Evolutionary conservation across 2,329 filamentous ascomycete species (phyloP).

Genomic region (Nemania sp.): DNA sequence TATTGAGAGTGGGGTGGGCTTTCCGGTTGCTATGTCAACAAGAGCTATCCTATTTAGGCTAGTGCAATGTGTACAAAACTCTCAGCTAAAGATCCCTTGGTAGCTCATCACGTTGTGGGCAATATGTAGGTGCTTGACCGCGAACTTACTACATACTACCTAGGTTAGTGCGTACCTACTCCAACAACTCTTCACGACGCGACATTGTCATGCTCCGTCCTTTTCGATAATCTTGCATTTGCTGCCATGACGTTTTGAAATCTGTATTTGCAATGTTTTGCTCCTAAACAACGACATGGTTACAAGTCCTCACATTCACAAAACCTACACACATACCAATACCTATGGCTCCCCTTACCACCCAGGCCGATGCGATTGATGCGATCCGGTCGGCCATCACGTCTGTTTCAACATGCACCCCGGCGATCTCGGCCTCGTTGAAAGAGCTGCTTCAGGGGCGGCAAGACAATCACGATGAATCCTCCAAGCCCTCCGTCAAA

Average conservation of each 20-base stretch:
- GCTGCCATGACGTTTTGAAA: conserved; percentile 33
- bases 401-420: conserved; percentile 58
- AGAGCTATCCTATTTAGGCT: conserved; percentile 15
- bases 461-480: conserved; percentile 39
- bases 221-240: conserved; percentile 24
- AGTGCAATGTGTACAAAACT: conserved; percentile 18
- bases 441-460: conserved; percentile 50
- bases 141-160: not conserved
- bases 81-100: not conserved
- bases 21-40: conserved; percentile 26
- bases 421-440: conserved; percentile 51
- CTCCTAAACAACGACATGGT: conserved; percentile 38
- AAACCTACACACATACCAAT: conserved; percentile 38
- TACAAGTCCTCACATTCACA: conserved; percentile 32
- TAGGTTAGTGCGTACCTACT: conserved; percentile 1
- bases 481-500: conserved; percentile 36
- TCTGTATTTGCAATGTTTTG: conserved; percentile 28
- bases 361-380: conserved; percentile 55
- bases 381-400: conserved; percentile 60
- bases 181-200: conserved; percentile 15
- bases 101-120: too few relatives aligned
- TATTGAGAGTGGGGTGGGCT: too few relatives aligned
- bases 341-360: conserved; percentile 50
- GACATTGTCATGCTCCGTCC: conserved; percentile 23
- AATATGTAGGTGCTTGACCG: not conserved